These are phyloP conservation scores for Phyllosticta paracitricarpa DNA, from an alignment of 2,329 filamentous ascomycete genomes.

Conservation along the genomic window DNA sequence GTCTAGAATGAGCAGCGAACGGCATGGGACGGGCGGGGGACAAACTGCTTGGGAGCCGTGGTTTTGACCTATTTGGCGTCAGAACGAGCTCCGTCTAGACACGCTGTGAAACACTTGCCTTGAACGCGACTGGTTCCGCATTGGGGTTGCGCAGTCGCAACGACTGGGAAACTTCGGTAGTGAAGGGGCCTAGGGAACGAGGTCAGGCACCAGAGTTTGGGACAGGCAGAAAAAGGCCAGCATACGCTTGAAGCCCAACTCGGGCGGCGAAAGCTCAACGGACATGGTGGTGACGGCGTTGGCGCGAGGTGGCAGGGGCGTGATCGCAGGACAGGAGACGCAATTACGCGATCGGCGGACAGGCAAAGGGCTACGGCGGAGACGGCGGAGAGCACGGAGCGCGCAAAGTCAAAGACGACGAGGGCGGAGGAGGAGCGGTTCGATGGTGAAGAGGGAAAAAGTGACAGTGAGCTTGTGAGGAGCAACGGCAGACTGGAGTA, in stretches of 20 bases:
- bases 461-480: neutral
- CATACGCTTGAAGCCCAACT: constrained; percentile 90
- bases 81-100: constrained; percentile 5
- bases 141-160: constrained; percentile 50
- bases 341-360: constrained; percentile 8
- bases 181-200: constrained; percentile 47
- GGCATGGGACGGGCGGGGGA: constrained; percentile 25
- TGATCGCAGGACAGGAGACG: neutral
- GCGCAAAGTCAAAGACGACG: neutral
- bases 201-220: neutral
- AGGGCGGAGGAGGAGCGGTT: constrained; percentile 3
- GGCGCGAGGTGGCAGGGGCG: constrained; percentile 10
- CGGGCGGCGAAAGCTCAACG: constrained; percentile 81
- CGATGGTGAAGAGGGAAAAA: constrained; percentile 10
- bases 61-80: constrained; percentile 72
- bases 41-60: constrained; percentile 96
- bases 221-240: neutral
- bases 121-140: constrained; percentile 52
- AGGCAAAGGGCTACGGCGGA: constrained; percentile 7
- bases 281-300: constrained; percentile 54
- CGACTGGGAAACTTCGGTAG: constrained; percentile 52
- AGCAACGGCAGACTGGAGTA: neutral
- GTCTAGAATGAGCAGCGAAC: constrained; percentile 11
- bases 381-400: neutral
- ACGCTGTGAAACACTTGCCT: constrained; percentile 35